A percentile compares a stretch with the other conserved stretches of the same genome.
Conservation (phyloP, 768 basidiomycete species). For the Suillus placidus region DNA sequence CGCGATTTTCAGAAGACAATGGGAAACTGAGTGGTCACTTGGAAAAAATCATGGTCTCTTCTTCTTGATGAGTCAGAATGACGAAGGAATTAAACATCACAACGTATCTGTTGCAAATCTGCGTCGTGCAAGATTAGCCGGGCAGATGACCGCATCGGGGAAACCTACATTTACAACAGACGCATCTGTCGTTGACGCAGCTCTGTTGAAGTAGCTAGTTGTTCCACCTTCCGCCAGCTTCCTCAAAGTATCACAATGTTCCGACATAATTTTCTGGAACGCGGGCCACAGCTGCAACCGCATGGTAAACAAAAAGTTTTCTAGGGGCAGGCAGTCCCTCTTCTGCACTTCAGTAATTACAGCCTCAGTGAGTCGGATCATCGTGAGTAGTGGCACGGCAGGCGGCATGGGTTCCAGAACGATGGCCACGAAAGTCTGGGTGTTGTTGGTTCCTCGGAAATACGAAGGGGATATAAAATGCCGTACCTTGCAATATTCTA, state of each 20-base stretch:
- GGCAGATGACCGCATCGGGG: not conserved
- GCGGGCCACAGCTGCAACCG: conserved; percentile 91
- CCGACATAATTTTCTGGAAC: conserved; percentile 87
- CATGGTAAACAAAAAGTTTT: conserved; percentile 77
- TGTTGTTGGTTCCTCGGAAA: not conserved
- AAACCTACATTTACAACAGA: conserved; percentile 60
- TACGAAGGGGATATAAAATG: conserved; percentile 3
- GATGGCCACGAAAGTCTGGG: conserved; percentile 67
- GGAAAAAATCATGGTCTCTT: conserved; percentile 96
- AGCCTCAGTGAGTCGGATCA: conserved; percentile 89
- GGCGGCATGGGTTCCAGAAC: conserved; percentile 76
- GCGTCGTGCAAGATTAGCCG: not conserved
- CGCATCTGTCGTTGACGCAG: conserved; percentile 65
- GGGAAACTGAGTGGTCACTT: conserved; percentile 54
- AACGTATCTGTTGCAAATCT: conserved; percentile 80
- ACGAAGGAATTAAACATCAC: conserved; percentile 83
- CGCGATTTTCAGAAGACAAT: not conserved
- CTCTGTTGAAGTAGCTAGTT: conserved; percentile 63
- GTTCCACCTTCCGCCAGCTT: conserved; percentile 76
- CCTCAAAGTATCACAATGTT: conserved; percentile 80
- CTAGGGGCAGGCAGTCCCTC: conserved; percentile 78
- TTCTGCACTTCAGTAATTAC: conserved; percentile 74
- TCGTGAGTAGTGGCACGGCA: conserved; percentile 77
- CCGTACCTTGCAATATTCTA: conserved; percentile 80
- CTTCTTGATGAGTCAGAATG: conserved; percentile 76